Conservation (phyloP, 2,329 filamentous ascomycete genomes). For the Aplosporella prunicola region DNA sequence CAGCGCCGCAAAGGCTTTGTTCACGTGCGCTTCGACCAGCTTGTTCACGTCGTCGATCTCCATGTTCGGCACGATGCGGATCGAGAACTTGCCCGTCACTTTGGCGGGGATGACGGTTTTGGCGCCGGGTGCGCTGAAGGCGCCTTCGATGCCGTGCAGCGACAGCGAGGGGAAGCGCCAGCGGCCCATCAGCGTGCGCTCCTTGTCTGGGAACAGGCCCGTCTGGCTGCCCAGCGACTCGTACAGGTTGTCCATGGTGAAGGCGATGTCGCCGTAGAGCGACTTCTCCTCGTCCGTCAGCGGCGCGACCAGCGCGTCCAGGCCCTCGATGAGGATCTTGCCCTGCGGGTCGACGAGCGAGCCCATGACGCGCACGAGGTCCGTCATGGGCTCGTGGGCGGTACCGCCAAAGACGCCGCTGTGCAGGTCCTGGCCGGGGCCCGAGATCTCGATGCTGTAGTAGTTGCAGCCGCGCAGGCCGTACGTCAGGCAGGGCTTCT, state of each 20-base stretch:
- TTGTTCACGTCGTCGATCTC: constrained; percentile 82
- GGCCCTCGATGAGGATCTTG: constrained; percentile 88
- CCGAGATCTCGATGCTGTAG: constrained; percentile 84
- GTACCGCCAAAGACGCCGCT: constrained; percentile 95
- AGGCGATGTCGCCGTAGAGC: constrained; percentile 83
- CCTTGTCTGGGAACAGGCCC: constrained; percentile 79
- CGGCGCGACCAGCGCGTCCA: constrained; percentile 86
- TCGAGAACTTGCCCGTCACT: constrained; percentile 96
- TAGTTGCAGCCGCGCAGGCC: constrained; percentile 97
- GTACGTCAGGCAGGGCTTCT: constrained; percentile 97
- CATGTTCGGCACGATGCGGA: constrained; percentile 96
- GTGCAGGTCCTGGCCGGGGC: constrained; percentile 88
- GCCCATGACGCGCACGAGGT: constrained; percentile 72
- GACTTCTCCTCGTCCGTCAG: constrained; percentile 76
- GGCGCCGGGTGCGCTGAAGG: constrained; percentile 83
- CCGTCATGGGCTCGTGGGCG: constrained; percentile 97
- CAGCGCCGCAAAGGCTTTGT: constrained; percentile 76
- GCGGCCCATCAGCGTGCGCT: constrained; percentile 84
- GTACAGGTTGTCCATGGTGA: constrained; percentile 92
- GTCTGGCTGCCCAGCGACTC: constrained; percentile 86
- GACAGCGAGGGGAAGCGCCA: constrained; percentile 94
- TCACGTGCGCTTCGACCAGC: constrained; percentile 72
- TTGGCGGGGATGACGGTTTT: constrained; percentile 99
- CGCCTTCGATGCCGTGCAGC: constrained; percentile 89
- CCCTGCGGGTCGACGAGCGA: constrained; percentile 82